Conservation (phyloP, 495 filamentous ascomycete species). For the Penicillium taxi region DNA sequence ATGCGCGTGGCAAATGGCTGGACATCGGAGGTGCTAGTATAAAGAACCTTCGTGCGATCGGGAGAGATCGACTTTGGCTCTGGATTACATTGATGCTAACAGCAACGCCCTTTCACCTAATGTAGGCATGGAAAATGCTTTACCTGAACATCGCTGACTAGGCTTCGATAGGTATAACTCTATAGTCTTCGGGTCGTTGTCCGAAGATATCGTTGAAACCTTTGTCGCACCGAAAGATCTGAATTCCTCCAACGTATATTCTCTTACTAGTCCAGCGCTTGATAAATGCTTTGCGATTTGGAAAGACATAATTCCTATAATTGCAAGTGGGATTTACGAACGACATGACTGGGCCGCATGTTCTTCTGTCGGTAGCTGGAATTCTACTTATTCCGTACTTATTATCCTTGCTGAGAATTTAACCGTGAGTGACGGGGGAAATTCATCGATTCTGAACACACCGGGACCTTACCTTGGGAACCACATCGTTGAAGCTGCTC, state of each 20-base stretch:
- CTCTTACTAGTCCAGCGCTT: slow-evolving; percentile 5
- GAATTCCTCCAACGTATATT: neutral
- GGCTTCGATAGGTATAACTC: slow-evolving; percentile 10
- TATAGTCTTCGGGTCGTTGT: slow-evolving; percentile 8
- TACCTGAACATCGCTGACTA: neutral
- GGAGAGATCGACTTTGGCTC: slow-evolving; percentile 2
- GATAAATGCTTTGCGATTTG: slow-evolving; percentile 2
- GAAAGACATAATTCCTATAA: neutral
- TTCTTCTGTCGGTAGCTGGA: too few relatives aligned
- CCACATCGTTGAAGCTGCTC: neutral
- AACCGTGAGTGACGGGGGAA: neutral
- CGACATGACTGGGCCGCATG: neutral
- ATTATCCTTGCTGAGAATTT: slow-evolving; percentile 1
- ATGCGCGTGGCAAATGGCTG: slow-evolving; percentile 14
- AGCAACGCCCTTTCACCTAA: slow-evolving; percentile 15
- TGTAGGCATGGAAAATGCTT: slow-evolving; percentile 12
- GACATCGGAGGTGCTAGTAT: slow-evolving; percentile 17
- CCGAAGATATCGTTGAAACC: neutral
- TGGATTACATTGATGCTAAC: slow-evolving; percentile 12
- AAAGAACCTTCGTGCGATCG: slow-evolving; percentile 9
- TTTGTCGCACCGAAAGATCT: slow-evolving; percentile 6
- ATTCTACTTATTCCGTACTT: too few relatives aligned
- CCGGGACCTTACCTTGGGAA: neutral
- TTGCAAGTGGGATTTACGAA: slow-evolving; percentile 3
- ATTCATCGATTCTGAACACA: slow-evolving; percentile 3